Base-by-base conservation (phyloP, 192 early-diverging fungal genomes). In the Coemansia umbellata region DNA sequence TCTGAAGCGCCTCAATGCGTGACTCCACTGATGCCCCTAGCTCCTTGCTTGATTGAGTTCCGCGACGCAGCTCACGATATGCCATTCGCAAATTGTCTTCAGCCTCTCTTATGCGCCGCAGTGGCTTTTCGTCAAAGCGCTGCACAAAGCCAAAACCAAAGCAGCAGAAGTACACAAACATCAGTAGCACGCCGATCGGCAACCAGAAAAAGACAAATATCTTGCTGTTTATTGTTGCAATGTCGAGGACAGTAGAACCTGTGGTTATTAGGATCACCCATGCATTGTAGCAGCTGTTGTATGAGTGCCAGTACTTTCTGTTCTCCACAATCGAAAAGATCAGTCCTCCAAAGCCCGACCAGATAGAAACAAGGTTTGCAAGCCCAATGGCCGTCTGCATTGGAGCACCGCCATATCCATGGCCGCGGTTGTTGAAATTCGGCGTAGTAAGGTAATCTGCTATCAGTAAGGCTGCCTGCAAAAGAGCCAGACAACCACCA, bases 161-260 rank as follows among this genome's bases (percentile, higher is more conserved):
- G 63, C 68, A 67, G 51, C 58, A 62, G 39, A 63, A 66, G 32
- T 55, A 78, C 18, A 63, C 64, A 50, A 78, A 63, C 69, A 78
- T 71, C n/a, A 78, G 37, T 22, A 71, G 57, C 50, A 71, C 31
- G 28, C 74, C 74, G 35, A 70, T 48, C n/a, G 74, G 74, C 21
- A 78, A 63, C 74, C 74, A 78, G 58, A 78, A 78, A 32, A 78
- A 64, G 6, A 71, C 54, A 37, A 78, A 78, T 8, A 71, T 48
- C 44, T 66, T 61, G 59, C 74, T 78, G 51, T 63, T 71, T 31
- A 48, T 41, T 2, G 74, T 78, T 21, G 40, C 19, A 21, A 55
- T 52, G 35, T 53, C 49, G 22, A 67, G 50, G 14, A 58, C 64
- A 6, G 69, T 60, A 5, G 64, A 48, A 19, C 74, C 74, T 7